Conservation (phyloP, 331 rosid genomes). For the Telfairia occidentalis region DNA sequence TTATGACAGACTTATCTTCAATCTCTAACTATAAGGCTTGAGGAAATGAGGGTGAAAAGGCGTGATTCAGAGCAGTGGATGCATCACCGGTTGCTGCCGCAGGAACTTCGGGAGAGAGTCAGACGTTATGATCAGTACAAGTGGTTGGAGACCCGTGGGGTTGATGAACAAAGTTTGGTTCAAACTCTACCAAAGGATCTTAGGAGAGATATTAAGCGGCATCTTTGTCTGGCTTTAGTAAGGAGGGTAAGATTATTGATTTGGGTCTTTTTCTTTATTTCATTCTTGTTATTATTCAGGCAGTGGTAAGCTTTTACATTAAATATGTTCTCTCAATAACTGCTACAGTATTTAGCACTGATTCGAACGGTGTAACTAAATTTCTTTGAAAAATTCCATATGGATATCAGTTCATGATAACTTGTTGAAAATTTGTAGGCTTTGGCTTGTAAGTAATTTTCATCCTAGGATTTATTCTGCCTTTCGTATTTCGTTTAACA, state of each 20-base stretch:
- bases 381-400: neutral
- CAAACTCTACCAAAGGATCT: slow-evolving; percentile 97
- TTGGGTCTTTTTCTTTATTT: neutral
- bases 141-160: slow-evolving; percentile 99
- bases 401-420: neutral
- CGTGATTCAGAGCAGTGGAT: slow-evolving; percentile 99
- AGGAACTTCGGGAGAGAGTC: slow-evolving; percentile 79
- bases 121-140: slow-evolving; percentile 97
- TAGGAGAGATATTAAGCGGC: slow-evolving; percentile 89
- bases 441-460: neutral
- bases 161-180: slow-evolving; percentile 81
- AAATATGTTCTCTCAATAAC: neutral
- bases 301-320: neutral
- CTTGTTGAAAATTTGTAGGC: neutral
- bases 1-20: slow-evolving; percentile 92
- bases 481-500: neutral
- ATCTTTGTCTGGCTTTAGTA: slow-evolving; percentile 94
- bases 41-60: slow-evolving; percentile 98
- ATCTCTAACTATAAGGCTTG: slow-evolving; percentile 90
- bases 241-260: slow-evolving; percentile 61
- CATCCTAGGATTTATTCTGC: slow-evolving; percentile 8
- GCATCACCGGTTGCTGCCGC: slow-evolving; percentile 97
- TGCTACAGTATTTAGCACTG: neutral
- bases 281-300: neutral
- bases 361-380: neutral